Evolutionary conservation across 192 early-diverging fungal genomes (phyloP), one percentile per base, ranked within the genome.

Genomic region (Chytriomyces hyalinus): DNA sequence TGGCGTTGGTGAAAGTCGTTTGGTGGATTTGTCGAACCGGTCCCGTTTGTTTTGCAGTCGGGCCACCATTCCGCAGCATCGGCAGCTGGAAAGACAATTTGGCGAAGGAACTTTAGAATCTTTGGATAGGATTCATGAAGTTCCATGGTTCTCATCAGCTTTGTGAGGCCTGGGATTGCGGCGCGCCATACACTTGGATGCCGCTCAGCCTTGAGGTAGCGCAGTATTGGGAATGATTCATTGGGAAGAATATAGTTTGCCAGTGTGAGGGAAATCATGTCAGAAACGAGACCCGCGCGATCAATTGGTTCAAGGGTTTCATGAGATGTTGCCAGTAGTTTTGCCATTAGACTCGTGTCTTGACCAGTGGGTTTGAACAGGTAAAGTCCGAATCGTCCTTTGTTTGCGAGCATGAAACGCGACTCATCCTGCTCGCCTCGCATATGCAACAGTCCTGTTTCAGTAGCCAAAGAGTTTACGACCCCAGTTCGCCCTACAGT

Each of bases 261-360:
- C 26, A 77, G 68, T 8, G 65, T 45, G 63, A 81, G 43, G 15
- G 80, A 69, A 22, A 81, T 51, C 67, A 76, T 44, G 65, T 81
- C 80, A 45, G 62, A 63, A 0, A 81, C 75, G 46, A 81, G 68
- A n/a, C 80, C 80, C 20, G 75, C 80, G 11, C 80, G 67, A 43
- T 77, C 80, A 20, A 57, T 49, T 3, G 69, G 28, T 26, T n/a
- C 9, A 26, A 81, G 43, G 1, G 46, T 13, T 4, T 22, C n/a
- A 10, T 15, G 67, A 51, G 61, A n/a, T 26, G n/a, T 10, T 24
- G 17, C 24, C 24, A 71, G 45, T 9, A 65, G 8, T 24, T 15
- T 48, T 44, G 71, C 63, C 15, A 65, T 24, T 6, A 53, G 10
- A 13, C 6, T 15, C 6, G 46, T 48, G 7, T 68, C 51, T 17